phyloP scores from a whole-genome alignment of 208 protist species.

The Leishmania braziliensis region DNA sequence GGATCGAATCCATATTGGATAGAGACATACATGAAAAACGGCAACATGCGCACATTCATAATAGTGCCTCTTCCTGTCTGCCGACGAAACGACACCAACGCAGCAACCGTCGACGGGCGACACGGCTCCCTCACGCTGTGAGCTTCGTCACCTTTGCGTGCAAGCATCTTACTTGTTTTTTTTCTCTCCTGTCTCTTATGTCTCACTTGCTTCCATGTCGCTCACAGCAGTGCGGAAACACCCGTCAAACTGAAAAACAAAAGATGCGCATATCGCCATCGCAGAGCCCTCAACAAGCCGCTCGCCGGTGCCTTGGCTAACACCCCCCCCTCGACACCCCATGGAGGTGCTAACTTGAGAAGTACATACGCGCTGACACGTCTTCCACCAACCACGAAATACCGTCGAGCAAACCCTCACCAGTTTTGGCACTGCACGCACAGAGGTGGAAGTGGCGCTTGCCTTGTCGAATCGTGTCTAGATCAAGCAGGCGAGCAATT shows the following conservation, averaged over 20 bases:
- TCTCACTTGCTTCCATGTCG: not conserved
- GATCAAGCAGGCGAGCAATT: conserved; percentile 74
- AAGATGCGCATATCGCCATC: not conserved
- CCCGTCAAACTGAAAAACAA: not conserved
- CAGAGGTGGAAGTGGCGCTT: conserved; percentile 95
- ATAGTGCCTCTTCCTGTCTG: not conserved
- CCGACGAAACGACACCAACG: not conserved
- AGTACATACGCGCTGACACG: conserved; percentile 94
- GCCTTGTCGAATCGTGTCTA: conserved; percentile 79
- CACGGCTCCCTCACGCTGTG: not conserved
- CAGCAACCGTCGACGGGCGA: not conserved
- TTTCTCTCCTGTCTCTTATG: not conserved
- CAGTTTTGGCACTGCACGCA: conserved; percentile 96
- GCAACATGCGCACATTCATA: not conserved
- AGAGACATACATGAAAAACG: not conserved
- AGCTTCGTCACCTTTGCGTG: not conserved
- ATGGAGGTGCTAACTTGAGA: conserved; percentile 40
- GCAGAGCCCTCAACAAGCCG: not conserved
- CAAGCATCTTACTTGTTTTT: not conserved
- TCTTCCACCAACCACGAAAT: conserved; percentile 99
- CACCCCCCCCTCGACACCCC: not conserved
- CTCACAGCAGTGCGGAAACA: not conserved
- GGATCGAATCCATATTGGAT: not conserved
- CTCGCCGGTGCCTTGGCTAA: not conserved
- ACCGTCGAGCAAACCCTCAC: conserved; percentile 95